These are phyloP conservation scores for Saxispiralis lemnorum DNA, from an alignment of 495 filamentous ascomycete genomes.

Conservation along the genomic window DNA sequence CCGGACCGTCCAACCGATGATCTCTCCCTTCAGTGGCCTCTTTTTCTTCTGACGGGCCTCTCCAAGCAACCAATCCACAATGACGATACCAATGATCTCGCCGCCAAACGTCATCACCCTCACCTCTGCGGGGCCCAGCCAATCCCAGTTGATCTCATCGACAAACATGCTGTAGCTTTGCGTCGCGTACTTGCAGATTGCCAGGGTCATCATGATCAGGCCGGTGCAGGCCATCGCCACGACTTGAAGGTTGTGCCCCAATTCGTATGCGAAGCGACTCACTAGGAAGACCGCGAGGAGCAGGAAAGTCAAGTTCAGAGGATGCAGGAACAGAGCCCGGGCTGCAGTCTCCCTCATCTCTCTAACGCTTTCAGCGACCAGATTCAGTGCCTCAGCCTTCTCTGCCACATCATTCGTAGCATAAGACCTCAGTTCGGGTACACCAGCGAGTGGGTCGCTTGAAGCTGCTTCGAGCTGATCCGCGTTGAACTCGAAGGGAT, in stretches of 20 bases:
- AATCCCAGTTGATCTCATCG: constrained; percentile 34
- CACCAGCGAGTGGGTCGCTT: constrained; percentile 10
- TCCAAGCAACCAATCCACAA: constrained; percentile 28
- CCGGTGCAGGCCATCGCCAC: constrained; percentile 29
- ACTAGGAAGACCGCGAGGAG: constrained; percentile 24
- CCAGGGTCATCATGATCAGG: constrained; percentile 29
- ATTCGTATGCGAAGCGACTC: constrained; percentile 21
- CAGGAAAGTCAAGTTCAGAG: constrained; percentile 26
- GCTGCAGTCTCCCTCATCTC: constrained; percentile 45
- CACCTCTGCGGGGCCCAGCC: constrained; percentile 31
- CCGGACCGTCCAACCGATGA: constrained; percentile 61
- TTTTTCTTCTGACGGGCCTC: constrained; percentile 27
- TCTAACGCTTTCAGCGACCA: constrained; percentile 46
- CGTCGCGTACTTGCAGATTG: constrained; percentile 25
- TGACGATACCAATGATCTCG: constrained; percentile 37
- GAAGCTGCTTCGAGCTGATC: not conserved
- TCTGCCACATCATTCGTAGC: constrained; percentile 26
- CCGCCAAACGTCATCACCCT: constrained; percentile 38
- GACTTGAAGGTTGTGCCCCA: constrained; percentile 18
- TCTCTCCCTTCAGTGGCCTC: constrained; percentile 29
- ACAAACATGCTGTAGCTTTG: constrained; percentile 34
- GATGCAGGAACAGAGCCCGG: constrained; percentile 34
- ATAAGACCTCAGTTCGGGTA: constrained; percentile 20
- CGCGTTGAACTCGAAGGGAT: constrained; percentile 8
- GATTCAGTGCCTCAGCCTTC: constrained; percentile 53